phyloP scores from a whole-genome alignment of 2,329 filamentous ascomycete species.

The Hypoxylon sp. region DNA sequence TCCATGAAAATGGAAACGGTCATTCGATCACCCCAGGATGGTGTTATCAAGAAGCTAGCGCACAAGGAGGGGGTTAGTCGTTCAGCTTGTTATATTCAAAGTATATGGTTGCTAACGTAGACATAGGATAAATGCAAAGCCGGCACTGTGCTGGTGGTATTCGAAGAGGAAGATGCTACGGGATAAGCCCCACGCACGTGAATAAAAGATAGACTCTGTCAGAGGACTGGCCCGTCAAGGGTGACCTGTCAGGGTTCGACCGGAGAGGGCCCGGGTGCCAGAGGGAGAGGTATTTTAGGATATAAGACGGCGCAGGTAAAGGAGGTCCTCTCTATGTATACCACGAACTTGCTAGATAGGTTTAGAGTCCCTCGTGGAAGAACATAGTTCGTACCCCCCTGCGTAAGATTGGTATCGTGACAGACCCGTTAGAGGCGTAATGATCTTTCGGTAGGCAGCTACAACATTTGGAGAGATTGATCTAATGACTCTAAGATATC shows the following conservation, averaged over 20 bases:
- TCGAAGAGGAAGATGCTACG: constrained; percentile 65
- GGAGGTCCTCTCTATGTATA: too few relatives aligned
- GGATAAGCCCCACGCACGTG: constrained; percentile 4
- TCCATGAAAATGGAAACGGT: constrained; percentile 94
- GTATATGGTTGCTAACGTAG: constrained; percentile 40
- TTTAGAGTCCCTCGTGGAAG: too few relatives aligned
- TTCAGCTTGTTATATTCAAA: constrained; percentile 19
- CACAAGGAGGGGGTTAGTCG: constrained; percentile 78
- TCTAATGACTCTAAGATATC: not conserved
- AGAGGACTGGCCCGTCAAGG: too few relatives aligned
- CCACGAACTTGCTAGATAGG: too few relatives aligned
- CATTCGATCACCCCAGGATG: constrained; percentile 80
- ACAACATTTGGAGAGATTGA: not conserved
- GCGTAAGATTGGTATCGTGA: too few relatives aligned
- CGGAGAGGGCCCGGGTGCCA: too few relatives aligned
- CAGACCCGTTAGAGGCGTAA: too few relatives aligned
- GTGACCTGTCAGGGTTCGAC: too few relatives aligned
- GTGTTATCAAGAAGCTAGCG: constrained; percentile 77
- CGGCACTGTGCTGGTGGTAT: constrained; percentile 79
- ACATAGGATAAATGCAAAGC: constrained; percentile 81
- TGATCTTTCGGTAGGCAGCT: not conserved
- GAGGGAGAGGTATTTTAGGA: too few relatives aligned
- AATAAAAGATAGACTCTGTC: too few relatives aligned
- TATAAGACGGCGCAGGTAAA: too few relatives aligned
- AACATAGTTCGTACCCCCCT: too few relatives aligned